Percentiles rank a stretch among this genome's conserved stretches.
These are phyloP conservation scores for Cenchrus purpureus DNA, from an alignment of 176 grass and related monocot genomes.

Conservation along the genomic window DNA sequence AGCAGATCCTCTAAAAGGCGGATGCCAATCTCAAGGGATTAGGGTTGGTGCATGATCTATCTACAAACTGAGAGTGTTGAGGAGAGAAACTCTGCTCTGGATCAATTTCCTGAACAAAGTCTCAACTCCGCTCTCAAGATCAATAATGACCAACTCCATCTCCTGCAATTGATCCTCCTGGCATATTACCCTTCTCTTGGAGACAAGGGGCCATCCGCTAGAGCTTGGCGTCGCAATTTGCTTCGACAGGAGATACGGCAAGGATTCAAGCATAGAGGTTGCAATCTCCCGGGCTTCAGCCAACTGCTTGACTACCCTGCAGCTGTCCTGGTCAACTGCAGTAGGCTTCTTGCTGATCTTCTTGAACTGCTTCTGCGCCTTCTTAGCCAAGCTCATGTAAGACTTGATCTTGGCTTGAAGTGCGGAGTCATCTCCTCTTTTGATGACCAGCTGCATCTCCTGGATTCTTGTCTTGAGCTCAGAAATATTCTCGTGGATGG, in stretches of 20 bases:
- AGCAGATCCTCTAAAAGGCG: constrained; percentile 50
- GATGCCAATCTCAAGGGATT: constrained; percentile 33
- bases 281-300: constrained; percentile 46
- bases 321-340: constrained; percentile 20
- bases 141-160: constrained; percentile 45
- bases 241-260: constrained; percentile 29
- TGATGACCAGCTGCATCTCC: constrained; percentile 41
- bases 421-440: constrained; percentile 36
- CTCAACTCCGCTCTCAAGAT: constrained; percentile 48
- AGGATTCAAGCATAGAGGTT: constrained; percentile 39
- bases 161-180: constrained; percentile 44
- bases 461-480: constrained; percentile 45
- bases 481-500: constrained; percentile 35
- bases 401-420: constrained; percentile 49
- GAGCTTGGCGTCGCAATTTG: constrained; percentile 21
- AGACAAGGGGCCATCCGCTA: constrained; percentile 56
- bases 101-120: constrained; percentile 55
- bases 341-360: constrained; percentile 42
- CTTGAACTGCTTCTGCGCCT: constrained; percentile 50
- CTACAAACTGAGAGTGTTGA: constrained; percentile 53
- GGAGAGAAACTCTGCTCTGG: constrained; percentile 64
- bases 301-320: constrained; percentile 43
- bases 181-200: constrained; percentile 52
- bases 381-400: constrained; percentile 47
- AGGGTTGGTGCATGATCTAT: constrained; percentile 36